Evolutionary conservation across 1,284 basidiomycete genomes (phyloP).

Genomic region (Ceratobasidium sp.): DNA sequence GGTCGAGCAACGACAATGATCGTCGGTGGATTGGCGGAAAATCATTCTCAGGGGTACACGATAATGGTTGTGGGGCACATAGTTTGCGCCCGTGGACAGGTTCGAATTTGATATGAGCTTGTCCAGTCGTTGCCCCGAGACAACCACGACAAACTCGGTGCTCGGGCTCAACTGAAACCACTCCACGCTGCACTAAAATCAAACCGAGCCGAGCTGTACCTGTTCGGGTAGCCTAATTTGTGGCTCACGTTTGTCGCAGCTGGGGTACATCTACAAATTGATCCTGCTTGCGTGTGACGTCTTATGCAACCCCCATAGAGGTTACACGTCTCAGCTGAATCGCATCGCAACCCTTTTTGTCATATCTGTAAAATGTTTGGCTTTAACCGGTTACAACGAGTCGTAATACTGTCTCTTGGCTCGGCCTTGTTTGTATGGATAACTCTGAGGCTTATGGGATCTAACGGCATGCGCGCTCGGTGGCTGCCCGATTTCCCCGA

Average conservation of each 20-base stretch:
- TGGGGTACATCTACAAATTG: not conserved
- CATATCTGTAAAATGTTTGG: constrained; percentile 9
- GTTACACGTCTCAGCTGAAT: not conserved
- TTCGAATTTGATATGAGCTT: not conserved
- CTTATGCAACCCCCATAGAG: too few species aligned
- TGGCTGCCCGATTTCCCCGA: constrained; percentile 14
- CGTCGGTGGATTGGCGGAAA: not conserved
- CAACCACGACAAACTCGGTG: not conserved
- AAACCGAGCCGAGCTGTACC: not conserved
- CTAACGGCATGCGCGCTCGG: not conserved
- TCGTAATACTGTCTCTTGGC: constrained; percentile 20
- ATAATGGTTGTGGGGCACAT: too few species aligned
- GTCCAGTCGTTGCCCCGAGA: not conserved
- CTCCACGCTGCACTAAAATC: not conserved
- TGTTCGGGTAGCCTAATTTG: not conserved
- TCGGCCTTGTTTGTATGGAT: constrained; percentile 27
- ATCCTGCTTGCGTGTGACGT: too few species aligned
- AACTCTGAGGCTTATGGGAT: constrained; percentile 6
- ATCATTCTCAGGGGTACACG: too few species aligned
- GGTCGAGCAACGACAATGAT: not conserved
- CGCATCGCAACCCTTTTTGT: not conserved
- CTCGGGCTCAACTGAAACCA: not conserved
- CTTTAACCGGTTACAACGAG: constrained; percentile 25
- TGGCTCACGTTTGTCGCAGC: not conserved
- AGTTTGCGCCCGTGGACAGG: not conserved